These are phyloP conservation scores for Penstemon davidsonii DNA, from an alignment of 257 asterid genomes.

Conservation along the genomic window DNA sequence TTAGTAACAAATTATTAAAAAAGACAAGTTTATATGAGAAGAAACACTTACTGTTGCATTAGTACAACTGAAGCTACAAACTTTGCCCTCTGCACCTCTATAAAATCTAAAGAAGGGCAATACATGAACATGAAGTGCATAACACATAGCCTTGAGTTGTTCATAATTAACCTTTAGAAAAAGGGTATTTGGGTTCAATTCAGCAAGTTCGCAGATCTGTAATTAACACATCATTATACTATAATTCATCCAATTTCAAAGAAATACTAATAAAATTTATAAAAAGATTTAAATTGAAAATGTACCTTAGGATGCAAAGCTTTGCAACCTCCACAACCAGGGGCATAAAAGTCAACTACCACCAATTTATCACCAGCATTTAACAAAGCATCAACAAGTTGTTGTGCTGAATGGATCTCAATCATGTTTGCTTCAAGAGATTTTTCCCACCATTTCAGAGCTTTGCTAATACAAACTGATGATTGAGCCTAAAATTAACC, in stretches of 20 bases:
- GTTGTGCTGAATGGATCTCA: constrained; percentile 72
- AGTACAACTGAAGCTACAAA: constrained; percentile 94
- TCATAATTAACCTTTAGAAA: constrained; percentile 84
- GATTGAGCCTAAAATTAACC: constrained; percentile 60
- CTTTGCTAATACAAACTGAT: constrained; percentile 44
- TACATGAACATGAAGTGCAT: constrained; percentile 70
- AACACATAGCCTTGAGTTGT: constrained; percentile 72
- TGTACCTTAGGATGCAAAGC: constrained; percentile 88
- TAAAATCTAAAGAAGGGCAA: constrained; percentile 91
- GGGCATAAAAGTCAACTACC: constrained; percentile 80
- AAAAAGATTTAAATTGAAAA: neutral
- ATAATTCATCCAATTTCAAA: neutral
- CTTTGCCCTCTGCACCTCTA: constrained; percentile 74
- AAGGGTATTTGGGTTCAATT: constrained; percentile 58
- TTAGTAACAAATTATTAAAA: neutral
- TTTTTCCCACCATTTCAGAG: constrained; percentile 92
- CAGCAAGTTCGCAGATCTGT: constrained; percentile 93
- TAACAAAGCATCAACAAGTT: constrained; percentile 56
- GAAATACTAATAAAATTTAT: neutral
- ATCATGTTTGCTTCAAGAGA: constrained; percentile 71
- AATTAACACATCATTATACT: neutral
- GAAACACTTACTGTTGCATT: constrained; percentile 75
- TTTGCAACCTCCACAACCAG: constrained; percentile 97
- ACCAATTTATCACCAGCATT: constrained; percentile 86
- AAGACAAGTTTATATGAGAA: neutral